phyloP scores from a whole-genome alignment of 225 moss, liverwort and hornwort species.

The Asterella californica region DNA sequence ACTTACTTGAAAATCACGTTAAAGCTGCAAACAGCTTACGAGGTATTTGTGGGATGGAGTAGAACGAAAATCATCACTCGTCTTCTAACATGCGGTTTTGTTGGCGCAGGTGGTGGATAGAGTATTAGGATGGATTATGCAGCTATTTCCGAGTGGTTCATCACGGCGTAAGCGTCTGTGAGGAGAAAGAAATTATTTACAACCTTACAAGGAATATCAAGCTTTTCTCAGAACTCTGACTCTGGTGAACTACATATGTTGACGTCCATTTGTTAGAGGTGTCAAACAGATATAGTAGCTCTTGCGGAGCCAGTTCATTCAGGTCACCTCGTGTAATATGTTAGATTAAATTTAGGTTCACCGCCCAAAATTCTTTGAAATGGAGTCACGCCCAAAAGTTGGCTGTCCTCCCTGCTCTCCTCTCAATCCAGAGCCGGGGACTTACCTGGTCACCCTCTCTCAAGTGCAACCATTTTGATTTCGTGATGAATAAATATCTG shows the following conservation, averaged over 20 bases:
- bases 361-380: conserved; percentile 33
- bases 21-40: background rate
- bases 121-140: conserved; percentile 92
- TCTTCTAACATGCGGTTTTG: background rate
- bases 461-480: conserved; percentile 8
- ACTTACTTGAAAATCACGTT: background rate
- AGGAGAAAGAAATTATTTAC: conserved; percentile 19
- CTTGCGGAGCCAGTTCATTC: background rate
- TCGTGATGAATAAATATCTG: conserved; percentile 18
- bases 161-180: conserved; percentile 68
- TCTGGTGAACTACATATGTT: conserved; percentile 8
- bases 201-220: background rate
- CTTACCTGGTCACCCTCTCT: conserved; percentile 6
- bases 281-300: conserved; percentile 2
- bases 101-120: conserved; percentile 67
- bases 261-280: conserved; percentile 30
- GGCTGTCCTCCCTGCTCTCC: background rate
- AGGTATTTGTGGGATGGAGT: background rate
- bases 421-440: conserved; percentile 14
- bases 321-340: conserved; percentile 32
- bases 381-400: conserved; percentile 11
- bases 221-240: background rate
- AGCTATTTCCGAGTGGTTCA: conserved; percentile 78
- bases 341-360: conserved; percentile 27
- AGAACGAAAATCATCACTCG: background rate